Conservation (phyloP, 257 asterid species). For the Verbena officinalis region DNA sequence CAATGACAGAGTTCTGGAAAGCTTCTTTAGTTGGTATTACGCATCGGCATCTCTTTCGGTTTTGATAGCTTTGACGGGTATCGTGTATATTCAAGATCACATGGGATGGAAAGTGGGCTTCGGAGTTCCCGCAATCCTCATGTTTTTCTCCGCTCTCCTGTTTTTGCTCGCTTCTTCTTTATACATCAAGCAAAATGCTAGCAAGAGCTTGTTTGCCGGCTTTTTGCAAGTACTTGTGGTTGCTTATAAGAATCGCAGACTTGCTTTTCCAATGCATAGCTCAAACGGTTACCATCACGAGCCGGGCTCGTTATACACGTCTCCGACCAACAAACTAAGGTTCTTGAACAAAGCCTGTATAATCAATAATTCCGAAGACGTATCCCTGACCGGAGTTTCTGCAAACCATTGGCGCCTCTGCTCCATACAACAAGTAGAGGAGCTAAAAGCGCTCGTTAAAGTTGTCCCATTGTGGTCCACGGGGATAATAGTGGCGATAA, state of each 20-base stretch:
- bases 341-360: constrained; percentile 75
- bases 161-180: constrained; percentile 53
- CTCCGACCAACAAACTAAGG: constrained; percentile 61
- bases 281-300: constrained; percentile 26
- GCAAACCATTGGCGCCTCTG: constrained; percentile 53
- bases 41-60: constrained; percentile 53
- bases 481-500: constrained; percentile 59
- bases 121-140: constrained; percentile 59
- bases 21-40: constrained; percentile 69
- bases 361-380: constrained; percentile 48
- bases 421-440: constrained; percentile 67
- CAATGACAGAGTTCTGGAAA: constrained; percentile 46
- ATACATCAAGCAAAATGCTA: constrained; percentile 43
- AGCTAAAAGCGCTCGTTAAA: constrained; percentile 57
- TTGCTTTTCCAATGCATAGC: constrained; percentile 9
- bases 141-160: constrained; percentile 52
- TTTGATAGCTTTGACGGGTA: constrained; percentile 51
- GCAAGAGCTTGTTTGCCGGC: constrained; percentile 46
- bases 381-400: constrained; percentile 40
- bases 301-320: constrained; percentile 41
- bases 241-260: constrained; percentile 51
- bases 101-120: constrained; percentile 69
- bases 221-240: constrained; percentile 49
- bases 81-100: constrained; percentile 70
- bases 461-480: constrained; percentile 76